Base-by-base conservation (phyloP, 768 basidiomycete genomes). In the Phanerochaete sordida region DNA sequence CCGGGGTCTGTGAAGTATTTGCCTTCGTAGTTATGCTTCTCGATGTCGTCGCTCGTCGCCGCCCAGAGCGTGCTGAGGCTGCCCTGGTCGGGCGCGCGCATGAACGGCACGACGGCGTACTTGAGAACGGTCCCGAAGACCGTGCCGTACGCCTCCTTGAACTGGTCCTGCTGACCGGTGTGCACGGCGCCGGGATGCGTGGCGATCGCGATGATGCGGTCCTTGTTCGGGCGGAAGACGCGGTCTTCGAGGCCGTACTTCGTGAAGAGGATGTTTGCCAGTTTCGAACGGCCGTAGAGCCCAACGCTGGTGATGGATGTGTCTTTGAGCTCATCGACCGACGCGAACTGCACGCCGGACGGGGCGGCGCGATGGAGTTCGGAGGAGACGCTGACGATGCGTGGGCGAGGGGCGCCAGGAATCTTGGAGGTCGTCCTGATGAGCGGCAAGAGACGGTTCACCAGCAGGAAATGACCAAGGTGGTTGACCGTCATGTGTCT, bases 361-460 rank as follows among this genome's bases (percentile, higher is more conserved):
- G 76, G 73, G 6, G 76, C 74, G 60, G 71, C 64, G 53, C 69
- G 67, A 64, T 79, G 78, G 62, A 76, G 73, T 64, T 74, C 72
- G 53, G 73, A 74, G 19, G 77, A 72, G 44, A 77, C 68, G 59
- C 69, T 72, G 51, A 79, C 72, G 69, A 79, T 75, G 31, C 77
- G 74, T 4, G 70, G 66, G 1, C 73, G 70, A 15, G 73, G 68
- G 8, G 72, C 39, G 63, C 58, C 13, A 58, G 69, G 63, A 16
- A 64, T 16, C 66, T 64, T 24, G 51, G 68, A 62, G 21, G 77
- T 77, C 61, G 71, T 71, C 37, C 72, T 69, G 24, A 78, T 60
- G 27, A 76, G 69, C 0, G 77, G 76, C 45, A 77, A 73, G 58
- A 77, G 69, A 26, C 71, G 76, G 67, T 78, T 78, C 69, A 76